Conservation (phyloP, 768 basidiomycete genomes). For the Lentinula raphanica region DNA sequence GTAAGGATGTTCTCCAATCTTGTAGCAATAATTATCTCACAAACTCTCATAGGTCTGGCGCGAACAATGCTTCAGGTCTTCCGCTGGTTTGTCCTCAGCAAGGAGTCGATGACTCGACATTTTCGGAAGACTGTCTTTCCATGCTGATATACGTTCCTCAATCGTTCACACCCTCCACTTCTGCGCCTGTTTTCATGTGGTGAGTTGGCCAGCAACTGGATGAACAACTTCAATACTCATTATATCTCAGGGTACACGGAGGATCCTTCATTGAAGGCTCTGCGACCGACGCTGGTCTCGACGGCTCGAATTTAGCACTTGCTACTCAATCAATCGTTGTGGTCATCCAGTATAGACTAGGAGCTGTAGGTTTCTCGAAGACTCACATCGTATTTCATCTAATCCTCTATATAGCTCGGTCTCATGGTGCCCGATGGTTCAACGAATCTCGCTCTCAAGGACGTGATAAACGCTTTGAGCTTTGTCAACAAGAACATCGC, state of each 20-base stretch:
- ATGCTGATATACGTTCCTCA: conserved; percentile 69
- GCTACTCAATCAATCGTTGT: conserved; percentile 73
- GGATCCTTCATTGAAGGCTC: conserved; percentile 75
- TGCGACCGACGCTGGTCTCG: conserved; percentile 65
- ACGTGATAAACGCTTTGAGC: conserved; percentile 58
- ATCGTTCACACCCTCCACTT: conserved; percentile 26
- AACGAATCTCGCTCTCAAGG: conserved; percentile 69
- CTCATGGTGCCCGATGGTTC: conserved; percentile 66
- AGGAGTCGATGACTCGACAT: conserved; percentile 39
- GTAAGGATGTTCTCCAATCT: conserved; percentile 32
- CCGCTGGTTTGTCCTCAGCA: conserved; percentile 74
- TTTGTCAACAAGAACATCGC: conserved; percentile 56
- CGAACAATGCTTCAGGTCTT: conserved; percentile 45
- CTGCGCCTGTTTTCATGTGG: conserved; percentile 57
- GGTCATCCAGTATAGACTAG: conserved; percentile 81
- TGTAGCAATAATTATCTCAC: neutral
- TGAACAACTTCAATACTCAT: no score
- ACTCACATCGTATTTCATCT: neutral
- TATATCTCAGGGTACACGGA: conserved; percentile 66
- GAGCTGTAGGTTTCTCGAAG: conserved; percentile 44
- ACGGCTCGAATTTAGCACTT: conserved; percentile 70
- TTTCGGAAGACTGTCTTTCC: conserved; percentile 77
- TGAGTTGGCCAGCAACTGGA: no score
- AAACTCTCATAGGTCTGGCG: conserved; percentile 37
- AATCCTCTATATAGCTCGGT: conserved; percentile 47